These are phyloP conservation scores for Pseudogymnoascus sp. DNA, from an alignment of 2,329 filamentous ascomycete genomes.

Conservation along the genomic window DNA sequence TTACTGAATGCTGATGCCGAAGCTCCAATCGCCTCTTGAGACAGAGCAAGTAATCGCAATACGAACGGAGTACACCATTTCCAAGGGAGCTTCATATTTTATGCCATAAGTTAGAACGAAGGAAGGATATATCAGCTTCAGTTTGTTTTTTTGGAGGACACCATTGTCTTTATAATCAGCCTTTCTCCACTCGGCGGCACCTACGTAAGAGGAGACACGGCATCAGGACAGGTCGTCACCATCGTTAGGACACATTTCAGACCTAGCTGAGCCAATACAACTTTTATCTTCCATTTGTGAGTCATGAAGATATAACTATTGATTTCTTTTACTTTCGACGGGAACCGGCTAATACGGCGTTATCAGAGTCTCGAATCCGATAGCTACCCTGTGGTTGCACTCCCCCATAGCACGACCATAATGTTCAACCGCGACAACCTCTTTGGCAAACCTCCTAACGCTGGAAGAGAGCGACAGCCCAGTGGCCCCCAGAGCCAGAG, in stretches of 20 bases:
- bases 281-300: not conserved
- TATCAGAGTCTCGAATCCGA: conserved; percentile 25
- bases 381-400: not conserved
- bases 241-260: conserved; percentile 9
- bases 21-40: conserved; percentile 10
- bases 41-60: conserved; percentile 8
- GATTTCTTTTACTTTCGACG: not conserved
- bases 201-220: conserved; percentile 1
- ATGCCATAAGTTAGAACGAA: not conserved
- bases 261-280: not conserved
- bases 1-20: not conserved
- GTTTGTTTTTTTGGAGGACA: not conserved
- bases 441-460: conserved; percentile 33
- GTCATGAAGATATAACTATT: not conserved
- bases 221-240: conserved; percentile 10
- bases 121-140: not conserved
- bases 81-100: conserved; percentile 12
- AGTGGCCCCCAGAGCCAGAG: conserved; percentile 25
- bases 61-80: conserved; percentile 9
- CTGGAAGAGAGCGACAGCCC: conserved; percentile 27
- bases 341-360: conserved; percentile 25
- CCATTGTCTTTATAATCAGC: not conserved
- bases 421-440: conserved; percentile 38
- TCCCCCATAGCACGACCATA: not conserved
- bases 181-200: not conserved